A percentile compares a stretch with the other conserved stretches of the same genome.
phyloP scores from a whole-genome alignment of 441 rosid species.

The Breynia disticha region DNA sequence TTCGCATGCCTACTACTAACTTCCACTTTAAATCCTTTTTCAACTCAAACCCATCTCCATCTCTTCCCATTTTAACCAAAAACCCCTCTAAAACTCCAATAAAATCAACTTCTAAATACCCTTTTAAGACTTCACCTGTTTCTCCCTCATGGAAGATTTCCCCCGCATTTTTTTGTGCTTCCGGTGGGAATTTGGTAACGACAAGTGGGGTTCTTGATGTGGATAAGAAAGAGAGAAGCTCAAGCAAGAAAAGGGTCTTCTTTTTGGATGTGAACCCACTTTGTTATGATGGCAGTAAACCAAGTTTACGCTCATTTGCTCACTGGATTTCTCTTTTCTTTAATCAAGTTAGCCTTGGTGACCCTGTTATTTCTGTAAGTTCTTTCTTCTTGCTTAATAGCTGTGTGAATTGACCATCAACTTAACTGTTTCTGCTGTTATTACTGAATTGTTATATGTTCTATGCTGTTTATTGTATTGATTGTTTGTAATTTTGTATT shows the following conservation, averaged over 20 bases:
- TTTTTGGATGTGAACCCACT: constrained; percentile 82
- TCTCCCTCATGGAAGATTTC: neutral
- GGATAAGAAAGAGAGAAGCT: constrained; percentile 12
- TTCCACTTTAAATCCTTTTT: constrained; percentile 6
- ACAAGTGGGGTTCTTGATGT: constrained; percentile 10
- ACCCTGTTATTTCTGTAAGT: constrained; percentile 81
- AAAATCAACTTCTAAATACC: too few species aligned
- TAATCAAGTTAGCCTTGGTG: constrained; percentile 60
- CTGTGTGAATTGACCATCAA: neutral
- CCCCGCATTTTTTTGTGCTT: constrained; percentile 9
- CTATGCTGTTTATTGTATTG: neutral
- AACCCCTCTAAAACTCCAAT: neutral
- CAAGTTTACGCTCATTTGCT: constrained; percentile 56
- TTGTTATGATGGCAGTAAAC: constrained; percentile 68
- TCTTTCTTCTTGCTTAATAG: constrained; percentile 3
- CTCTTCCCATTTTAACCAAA: constrained; percentile 4
- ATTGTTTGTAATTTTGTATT: neutral
- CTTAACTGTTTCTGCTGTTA: neutral
- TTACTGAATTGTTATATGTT: neutral
- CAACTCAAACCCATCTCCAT: neutral
- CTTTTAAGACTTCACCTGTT: too few species aligned
- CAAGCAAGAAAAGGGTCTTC: constrained; percentile 60
- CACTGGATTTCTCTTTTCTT: constrained; percentile 80
- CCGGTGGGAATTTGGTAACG: constrained; percentile 20
- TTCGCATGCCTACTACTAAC: constrained; percentile 13